These are phyloP conservation scores for Fusarium humuli DNA, from an alignment of 2,329 filamentous ascomycete species.

Conservation along the genomic window DNA sequence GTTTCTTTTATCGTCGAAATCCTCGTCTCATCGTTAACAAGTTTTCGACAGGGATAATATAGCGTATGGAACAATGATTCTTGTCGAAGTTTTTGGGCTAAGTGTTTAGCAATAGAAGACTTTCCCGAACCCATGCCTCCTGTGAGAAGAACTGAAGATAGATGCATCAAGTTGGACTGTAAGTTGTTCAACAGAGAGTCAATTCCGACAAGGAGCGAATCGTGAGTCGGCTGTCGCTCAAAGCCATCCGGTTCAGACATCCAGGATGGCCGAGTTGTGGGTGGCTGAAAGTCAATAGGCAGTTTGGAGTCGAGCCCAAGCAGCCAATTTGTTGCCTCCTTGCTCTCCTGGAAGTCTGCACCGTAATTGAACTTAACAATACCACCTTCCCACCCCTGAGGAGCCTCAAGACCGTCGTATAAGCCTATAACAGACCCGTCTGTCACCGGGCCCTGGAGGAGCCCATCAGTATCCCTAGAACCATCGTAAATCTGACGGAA, in stretches of 20 bases:
- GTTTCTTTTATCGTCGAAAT: conserved; percentile 93
- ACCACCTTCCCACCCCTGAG: conserved; percentile 82
- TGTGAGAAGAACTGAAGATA: conserved; percentile 89
- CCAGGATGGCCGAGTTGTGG: conserved; percentile 74
- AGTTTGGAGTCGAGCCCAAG: conserved; percentile 80
- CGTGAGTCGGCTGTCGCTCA: conserved; percentile 67
- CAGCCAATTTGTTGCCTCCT: conserved; percentile 73
- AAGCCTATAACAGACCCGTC: conserved; percentile 83
- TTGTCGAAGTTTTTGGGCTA: conserved; percentile 78
- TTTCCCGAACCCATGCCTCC: conserved; percentile 93
- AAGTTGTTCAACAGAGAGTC: conserved; percentile 80
- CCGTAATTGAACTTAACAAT: conserved; percentile 78
- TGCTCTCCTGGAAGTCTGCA: conserved; percentile 56
- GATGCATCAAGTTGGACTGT: conserved; percentile 80
- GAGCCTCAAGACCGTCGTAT: conserved; percentile 64
- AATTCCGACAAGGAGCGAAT: conserved; percentile 82
- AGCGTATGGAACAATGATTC: conserved; percentile 83
- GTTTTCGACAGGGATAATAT: conserved; percentile 87
- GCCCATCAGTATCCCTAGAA: conserved; percentile 64
- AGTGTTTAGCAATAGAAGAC: conserved; percentile 79
- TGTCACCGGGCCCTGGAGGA: conserved; percentile 87
- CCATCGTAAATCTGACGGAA: conserved; percentile 78
- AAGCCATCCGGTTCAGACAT: conserved; percentile 57
- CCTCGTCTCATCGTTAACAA: conserved; percentile 91
- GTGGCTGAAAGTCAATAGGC: conserved; percentile 79